phyloP scores from a whole-genome alignment of 306 rosid species.

The Cyclanthera cordifolia region DNA sequence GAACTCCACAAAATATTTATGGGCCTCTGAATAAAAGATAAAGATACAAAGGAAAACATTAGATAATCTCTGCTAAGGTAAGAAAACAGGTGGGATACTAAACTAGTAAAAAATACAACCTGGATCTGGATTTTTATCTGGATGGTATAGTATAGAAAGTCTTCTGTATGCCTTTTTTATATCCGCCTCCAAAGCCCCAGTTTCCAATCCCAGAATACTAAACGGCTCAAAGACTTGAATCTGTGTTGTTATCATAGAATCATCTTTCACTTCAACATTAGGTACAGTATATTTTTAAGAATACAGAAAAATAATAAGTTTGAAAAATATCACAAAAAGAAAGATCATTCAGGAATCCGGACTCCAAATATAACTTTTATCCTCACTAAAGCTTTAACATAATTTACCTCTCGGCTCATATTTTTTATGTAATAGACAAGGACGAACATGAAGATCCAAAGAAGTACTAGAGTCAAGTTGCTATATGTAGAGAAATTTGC shows the following conservation, averaged over 20 bases:
- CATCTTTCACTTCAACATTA: background rate
- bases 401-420: constrained; percentile 75
- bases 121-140: constrained; percentile 98
- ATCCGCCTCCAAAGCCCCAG: constrained; percentile 59
- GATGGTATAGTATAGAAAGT: constrained; percentile 81
- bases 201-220: constrained; percentile 69
- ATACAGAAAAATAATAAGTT: background rate
- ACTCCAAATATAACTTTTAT: background rate
- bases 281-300: background rate
- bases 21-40: constrained; percentile 46
- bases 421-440: constrained; percentile 78
- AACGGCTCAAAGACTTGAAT: constrained; percentile 80
- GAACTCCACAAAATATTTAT: constrained; percentile 73
- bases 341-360: background rate
- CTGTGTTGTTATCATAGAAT: constrained; percentile 27
- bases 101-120: constrained; percentile 43
- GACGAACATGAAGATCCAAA: constrained; percentile 76
- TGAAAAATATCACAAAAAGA: background rate
- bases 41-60: background rate
- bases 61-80: constrained; percentile 1
- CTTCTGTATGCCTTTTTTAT: constrained; percentile 86
- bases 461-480: constrained; percentile 66
- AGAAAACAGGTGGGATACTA: background rate
- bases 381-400: background rate
- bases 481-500: constrained; percentile 68